Conservation (phyloP, 2,329 filamentous ascomycete genomes). For the Fusarium succisae region DNA sequence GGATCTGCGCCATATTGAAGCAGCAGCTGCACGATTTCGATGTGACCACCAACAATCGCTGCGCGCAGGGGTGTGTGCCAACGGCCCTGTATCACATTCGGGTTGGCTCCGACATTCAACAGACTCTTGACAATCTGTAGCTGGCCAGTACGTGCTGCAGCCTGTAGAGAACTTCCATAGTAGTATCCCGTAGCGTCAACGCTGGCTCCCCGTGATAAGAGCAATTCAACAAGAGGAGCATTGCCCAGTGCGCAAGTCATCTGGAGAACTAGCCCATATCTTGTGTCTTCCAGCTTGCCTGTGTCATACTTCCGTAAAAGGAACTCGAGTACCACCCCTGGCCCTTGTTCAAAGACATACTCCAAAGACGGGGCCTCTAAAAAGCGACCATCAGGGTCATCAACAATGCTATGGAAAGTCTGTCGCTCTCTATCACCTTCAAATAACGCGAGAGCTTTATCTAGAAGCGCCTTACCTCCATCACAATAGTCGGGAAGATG, state of each 20-base stretch:
- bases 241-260: neutral
- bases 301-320: neutral
- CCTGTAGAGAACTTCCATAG: constrained; percentile 19
- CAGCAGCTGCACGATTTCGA: neutral
- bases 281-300: neutral
- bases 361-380: neutral
- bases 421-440: neutral
- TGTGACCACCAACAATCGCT: neutral
- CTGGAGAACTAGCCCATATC: constrained; percentile 3
- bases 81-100: constrained; percentile 2
- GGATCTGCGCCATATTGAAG: neutral
- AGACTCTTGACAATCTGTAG: neutral
- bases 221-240: neutral
- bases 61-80: constrained; percentile 14
- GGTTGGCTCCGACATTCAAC: neutral
- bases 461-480: neutral
- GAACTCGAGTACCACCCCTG: neutral
- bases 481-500: neutral
- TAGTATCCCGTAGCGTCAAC: constrained; percentile 9
- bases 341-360: constrained; percentile 5
- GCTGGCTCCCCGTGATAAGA: constrained; percentile 3
- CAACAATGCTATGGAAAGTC: neutral
- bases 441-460: neutral
- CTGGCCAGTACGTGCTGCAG: constrained; percentile 6
- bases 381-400: neutral